Conservation (phyloP, 2,329 filamentous ascomycete species). For the Calonectria pteridis region DNA sequence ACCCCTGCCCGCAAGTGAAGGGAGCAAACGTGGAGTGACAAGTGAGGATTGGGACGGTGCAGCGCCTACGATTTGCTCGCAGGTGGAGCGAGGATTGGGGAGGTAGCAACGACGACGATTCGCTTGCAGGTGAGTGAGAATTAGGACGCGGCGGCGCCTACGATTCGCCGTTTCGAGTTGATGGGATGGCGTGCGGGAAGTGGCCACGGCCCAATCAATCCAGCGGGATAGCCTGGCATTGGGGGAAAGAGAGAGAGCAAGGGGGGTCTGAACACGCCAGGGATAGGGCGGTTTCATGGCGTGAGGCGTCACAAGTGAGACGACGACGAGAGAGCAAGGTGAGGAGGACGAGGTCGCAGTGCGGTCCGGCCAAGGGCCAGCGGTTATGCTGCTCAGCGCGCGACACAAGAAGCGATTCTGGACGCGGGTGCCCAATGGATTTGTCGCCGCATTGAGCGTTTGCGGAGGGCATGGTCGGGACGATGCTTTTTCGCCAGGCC, state of each 20-base stretch:
- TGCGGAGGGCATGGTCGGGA: slow-evolving; percentile 2
- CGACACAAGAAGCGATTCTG: background rate
- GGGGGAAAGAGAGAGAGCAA: slow-evolving; percentile 2
- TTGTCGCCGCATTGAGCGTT: slow-evolving; percentile 13
- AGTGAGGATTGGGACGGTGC: slow-evolving; percentile 4
- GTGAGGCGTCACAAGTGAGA: slow-evolving; percentile 34
- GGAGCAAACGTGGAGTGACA: slow-evolving; percentile 5
- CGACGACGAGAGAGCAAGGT: slow-evolving; percentile 7
- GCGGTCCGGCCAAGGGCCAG: slow-evolving; percentile 4
- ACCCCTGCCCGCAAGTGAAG: slow-evolving; percentile 20
- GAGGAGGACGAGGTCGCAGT: slow-evolving; percentile 29
- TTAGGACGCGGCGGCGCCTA: slow-evolving; percentile 13
- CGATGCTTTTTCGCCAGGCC: background rate
- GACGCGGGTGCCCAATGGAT: slow-evolving; percentile 19
- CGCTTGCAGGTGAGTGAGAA: background rate
- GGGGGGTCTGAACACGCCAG: slow-evolving; percentile 27
- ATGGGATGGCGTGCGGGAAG: slow-evolving; percentile 18
- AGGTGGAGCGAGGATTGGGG: background rate
- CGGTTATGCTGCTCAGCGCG: slow-evolving; percentile 7
- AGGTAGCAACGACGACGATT: background rate
- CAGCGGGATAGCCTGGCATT: slow-evolving; percentile 19
- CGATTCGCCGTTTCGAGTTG: slow-evolving; percentile 31
- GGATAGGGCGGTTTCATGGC: slow-evolving; percentile 42
- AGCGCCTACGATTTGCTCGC: slow-evolving; percentile 18
- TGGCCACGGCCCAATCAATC: slow-evolving; percentile 28